Evolutionary conservation across 495 filamentous ascomycete species (phyloP).

Genomic region (Coniosporium apollinis): DNA sequence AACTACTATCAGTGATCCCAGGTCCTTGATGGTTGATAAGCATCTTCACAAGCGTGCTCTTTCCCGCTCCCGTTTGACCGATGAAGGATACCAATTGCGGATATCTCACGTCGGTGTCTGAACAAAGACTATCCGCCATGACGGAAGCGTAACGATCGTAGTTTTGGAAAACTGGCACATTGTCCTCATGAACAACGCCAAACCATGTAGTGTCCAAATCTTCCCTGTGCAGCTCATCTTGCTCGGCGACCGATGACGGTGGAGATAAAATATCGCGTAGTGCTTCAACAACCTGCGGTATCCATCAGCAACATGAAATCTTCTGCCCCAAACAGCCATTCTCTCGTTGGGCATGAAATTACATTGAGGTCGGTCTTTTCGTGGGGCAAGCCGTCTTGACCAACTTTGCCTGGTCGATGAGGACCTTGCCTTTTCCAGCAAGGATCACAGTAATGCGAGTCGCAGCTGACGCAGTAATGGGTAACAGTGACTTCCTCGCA

Average conservation of each 20-base stretch:
- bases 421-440: conserved; percentile 13
- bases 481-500: no score
- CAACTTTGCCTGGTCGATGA: conserved; percentile 10
- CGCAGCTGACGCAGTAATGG: no score
- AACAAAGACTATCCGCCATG: conserved; percentile 2
- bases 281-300: conserved; percentile 5
- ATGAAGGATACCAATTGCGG: conserved; percentile 28
- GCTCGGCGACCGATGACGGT: conserved; percentile 3
- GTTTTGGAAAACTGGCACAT: conserved; percentile 10
- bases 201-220: conserved; percentile 15
- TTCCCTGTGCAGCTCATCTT: conserved; percentile 9
- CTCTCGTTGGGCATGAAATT: neutral
- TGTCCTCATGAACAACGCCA: conserved; percentile 9
- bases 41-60: conserved; percentile 40
- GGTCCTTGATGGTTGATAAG: conserved; percentile 25
- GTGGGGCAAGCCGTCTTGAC: conserved; percentile 11
- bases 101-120: conserved; percentile 9
- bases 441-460: no score
- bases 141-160: conserved; percentile 10
- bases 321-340: neutral
- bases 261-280: conserved; percentile 9
- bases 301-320: no score
- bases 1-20: conserved; percentile 5
- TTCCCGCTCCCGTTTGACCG: conserved; percentile 35
- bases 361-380: conserved; percentile 9